A percentile compares a stretch with the other conserved stretches of the same genome.
Conservation (phyloP, 2,329 filamentous ascomycete species). For the Seiridium cupressi region DNA sequence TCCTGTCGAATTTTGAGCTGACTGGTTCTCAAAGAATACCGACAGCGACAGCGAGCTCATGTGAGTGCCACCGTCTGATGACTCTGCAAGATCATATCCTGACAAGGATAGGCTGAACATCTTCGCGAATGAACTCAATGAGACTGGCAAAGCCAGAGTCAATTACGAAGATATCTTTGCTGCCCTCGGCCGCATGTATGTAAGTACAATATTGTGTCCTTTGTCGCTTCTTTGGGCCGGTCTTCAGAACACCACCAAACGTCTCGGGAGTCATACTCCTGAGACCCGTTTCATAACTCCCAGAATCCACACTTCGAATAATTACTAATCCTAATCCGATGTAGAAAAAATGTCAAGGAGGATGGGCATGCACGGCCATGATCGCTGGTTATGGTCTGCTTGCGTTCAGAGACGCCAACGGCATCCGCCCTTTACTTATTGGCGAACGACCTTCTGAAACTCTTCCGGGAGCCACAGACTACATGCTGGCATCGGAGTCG, state of each 20-base stretch:
- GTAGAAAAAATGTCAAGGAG: slow-evolving; percentile 50
- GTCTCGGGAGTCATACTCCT: too few relatives aligned
- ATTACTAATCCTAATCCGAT: too few relatives aligned
- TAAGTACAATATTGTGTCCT: too few relatives aligned
- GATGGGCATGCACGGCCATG: slow-evolving; percentile 83
- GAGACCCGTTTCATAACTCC: too few relatives aligned
- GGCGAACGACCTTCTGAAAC: slow-evolving; percentile 50
- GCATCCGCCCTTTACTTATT: slow-evolving; percentile 61
- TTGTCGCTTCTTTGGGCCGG: too few relatives aligned
- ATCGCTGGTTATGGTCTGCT: slow-evolving; percentile 79
- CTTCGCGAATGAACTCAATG: slow-evolving; percentile 75
- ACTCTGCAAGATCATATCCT: too few relatives aligned
- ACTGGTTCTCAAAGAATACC: slow-evolving; percentile 3
- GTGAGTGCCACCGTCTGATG: slow-evolving; percentile 17
- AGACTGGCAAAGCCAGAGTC: slow-evolving; percentile 81
- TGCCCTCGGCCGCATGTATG: slow-evolving; percentile 46
- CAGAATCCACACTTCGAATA: too few relatives aligned
- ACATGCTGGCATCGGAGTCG: slow-evolving; percentile 80
- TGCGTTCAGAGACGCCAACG: slow-evolving; percentile 74
- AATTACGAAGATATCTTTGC: slow-evolving; percentile 79
- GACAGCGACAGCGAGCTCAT: slow-evolving; percentile 20
- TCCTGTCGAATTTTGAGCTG: background rate
- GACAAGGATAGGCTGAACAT: slow-evolving; percentile 53
- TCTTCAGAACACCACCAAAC: too few relatives aligned
- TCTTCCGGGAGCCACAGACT: slow-evolving; percentile 58